Percentiles rank a stretch among this genome's conserved stretches.
phyloP scores from a whole-genome alignment of 2,329 filamentous ascomycete genomes.

The Acephala macrosclerotiorum region DNA sequence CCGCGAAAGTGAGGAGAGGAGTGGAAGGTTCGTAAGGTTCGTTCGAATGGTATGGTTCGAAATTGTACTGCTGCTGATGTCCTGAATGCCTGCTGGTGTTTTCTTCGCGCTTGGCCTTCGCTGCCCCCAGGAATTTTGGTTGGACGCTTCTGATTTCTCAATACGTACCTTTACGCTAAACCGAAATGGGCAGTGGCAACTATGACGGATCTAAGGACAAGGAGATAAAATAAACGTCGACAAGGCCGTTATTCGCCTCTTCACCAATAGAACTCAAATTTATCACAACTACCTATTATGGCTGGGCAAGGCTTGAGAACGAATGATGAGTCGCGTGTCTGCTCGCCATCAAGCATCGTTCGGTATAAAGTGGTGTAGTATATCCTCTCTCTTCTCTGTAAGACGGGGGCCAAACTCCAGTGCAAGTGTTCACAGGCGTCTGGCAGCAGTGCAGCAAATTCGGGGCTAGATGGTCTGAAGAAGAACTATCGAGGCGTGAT shows the following conservation, averaged over 20 bases:
- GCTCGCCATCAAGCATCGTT: constrained; percentile 13
- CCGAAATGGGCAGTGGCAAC: constrained; percentile 3
- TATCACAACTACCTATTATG: background rate
- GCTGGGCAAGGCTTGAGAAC: background rate
- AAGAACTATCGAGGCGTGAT: background rate
- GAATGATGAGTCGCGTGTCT: constrained; percentile 8
- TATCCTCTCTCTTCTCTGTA: background rate
- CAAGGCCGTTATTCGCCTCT: background rate
- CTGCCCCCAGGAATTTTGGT: constrained; percentile 6
- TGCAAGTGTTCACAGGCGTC: background rate
- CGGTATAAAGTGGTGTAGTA: constrained; percentile 12
- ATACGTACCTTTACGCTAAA: background rate
- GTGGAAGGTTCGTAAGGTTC: background rate
- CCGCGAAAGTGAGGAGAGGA: background rate
- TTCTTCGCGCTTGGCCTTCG: constrained; percentile 15
- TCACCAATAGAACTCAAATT: no score
- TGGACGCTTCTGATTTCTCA: background rate
- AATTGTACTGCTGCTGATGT: background rate
- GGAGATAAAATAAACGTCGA: background rate
- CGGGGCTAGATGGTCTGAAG: background rate
- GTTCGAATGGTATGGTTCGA: background rate
- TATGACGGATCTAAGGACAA: background rate
- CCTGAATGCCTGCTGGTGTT: constrained; percentile 15
- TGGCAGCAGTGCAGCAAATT: constrained; percentile 3
- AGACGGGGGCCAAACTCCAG: background rate